A percentile compares a stretch with the other conserved stretches of the same genome.
Evolutionary conservation across 2,329 filamentous ascomycete species (phyloP).

Genomic region (Botrytis cinerea): DNA sequence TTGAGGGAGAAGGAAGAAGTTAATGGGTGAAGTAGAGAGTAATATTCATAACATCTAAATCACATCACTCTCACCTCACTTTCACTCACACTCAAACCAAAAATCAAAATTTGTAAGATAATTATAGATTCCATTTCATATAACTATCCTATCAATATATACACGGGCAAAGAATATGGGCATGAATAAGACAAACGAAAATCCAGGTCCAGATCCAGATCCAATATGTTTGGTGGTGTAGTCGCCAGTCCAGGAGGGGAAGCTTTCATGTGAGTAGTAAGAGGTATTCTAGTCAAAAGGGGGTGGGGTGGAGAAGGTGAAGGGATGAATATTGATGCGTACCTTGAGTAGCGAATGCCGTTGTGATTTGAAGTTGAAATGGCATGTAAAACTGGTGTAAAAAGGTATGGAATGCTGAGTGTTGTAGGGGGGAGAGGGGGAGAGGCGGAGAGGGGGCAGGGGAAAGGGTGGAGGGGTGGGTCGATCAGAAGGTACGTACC

Average conservation of each 20-base stretch:
- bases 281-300: constrained; percentile 20
- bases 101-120: not conserved
- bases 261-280: constrained; percentile 41
- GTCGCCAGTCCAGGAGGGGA: not conserved
- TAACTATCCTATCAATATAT: not conserved
- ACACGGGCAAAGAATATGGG: not conserved
- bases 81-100: not conserved
- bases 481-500: constrained; percentile 36
- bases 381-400: not conserved
- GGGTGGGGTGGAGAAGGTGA: constrained; percentile 10
- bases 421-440: not conserved
- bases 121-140: not conserved
- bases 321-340: constrained; percentile 26
- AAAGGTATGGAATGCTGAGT: not conserved
- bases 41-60: not conserved
- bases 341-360: constrained; percentile 23
- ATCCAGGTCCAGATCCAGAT: constrained; percentile 10
- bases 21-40: not conserved
- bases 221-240: not conserved
- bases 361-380: not conserved
- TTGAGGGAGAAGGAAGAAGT: not conserved
- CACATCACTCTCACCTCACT: not conserved
- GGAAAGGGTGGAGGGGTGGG: not conserved
- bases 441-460: not conserved
- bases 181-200: not conserved